Evolutionary conservation across 805 yeast species (phyloP), one percentile per base, ranked within the genome.

Genomic region (Priceomyces haplophilus): DNA sequence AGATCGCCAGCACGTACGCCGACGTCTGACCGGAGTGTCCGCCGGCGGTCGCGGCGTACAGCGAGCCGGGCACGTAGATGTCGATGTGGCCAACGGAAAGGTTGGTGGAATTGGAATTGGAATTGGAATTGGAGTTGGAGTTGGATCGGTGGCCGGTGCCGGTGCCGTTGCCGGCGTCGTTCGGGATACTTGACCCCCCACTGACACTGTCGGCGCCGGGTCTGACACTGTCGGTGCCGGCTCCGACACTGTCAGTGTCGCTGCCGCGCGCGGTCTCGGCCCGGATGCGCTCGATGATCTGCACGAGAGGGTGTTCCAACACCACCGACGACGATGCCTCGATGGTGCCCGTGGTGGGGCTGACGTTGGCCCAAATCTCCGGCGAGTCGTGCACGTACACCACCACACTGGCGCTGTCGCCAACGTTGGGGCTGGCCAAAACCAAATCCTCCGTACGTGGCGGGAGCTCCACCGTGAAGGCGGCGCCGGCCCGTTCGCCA

Each of bases 311-410:
- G 33, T 88, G 82, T 53, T 89, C 96, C 34, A 86, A 78, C 16
- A 88, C 76, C 3, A 86, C 76, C 2, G 96, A 81, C 0, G 85
- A 77, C 36, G 79, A 75, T 12, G 89, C 72, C 49, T 87, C 88
- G 29, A 91, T 77, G 38, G 78, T 72, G 6, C 98, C 98, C 7
- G 85, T 79, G 4, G 82, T 62, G 0, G 96, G 87, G 58, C 88
- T 89, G 31, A 83, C 68, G 50, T 83, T 80, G 1, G 95, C 96
- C 96, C 96, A 89, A 5, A 93, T 75, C 45, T 88, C 90, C 5
- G 97, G 87, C 2, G 97, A 88, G 55, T 90, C 98, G 62, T 90
- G 98, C 15, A 90, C 79, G 5, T 87, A 60, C 7, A 91, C 67
- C 7, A 89, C 66, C 4, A 90, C 62, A 5, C 84, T 78, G n/a